Conservation (phyloP, 495 filamentous ascomycete species). For the Neurospora sp. region DNA sequence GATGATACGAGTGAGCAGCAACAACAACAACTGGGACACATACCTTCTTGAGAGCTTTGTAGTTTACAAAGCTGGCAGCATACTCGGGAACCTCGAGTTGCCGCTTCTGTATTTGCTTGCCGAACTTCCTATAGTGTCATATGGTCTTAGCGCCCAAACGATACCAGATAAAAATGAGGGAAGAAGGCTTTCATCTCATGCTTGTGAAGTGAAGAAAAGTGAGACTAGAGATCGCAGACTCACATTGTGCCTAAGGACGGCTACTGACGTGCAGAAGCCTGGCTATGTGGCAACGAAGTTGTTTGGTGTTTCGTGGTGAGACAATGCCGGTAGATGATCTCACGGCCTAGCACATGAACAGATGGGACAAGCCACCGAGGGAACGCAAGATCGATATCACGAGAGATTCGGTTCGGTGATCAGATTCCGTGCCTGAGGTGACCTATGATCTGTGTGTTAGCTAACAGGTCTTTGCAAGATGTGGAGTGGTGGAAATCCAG, state of each 20-base stretch:
- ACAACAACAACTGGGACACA: neutral
- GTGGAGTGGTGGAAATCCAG: neutral
- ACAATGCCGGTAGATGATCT: neutral
- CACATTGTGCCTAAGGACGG: neutral
- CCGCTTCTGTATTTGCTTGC: slow-evolving; percentile 96
- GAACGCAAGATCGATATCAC: neutral
- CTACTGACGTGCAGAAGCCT: neutral
- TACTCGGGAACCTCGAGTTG: slow-evolving; percentile 99
- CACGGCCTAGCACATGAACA: neutral
- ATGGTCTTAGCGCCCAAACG: neutral
- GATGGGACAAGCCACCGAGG: neutral
- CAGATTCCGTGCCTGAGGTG: neutral
- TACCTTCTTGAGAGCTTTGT: slow-evolving; percentile 98
- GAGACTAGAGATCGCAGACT: neutral
- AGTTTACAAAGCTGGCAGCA: slow-evolving; percentile 97
- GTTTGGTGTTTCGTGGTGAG: neutral
- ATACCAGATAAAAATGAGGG: neutral
- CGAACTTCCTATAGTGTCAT: slow-evolving; percentile 77
- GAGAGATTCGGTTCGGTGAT: neutral
- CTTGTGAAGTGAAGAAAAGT: neutral
- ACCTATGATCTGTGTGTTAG: neutral
- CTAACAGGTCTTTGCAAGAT: neutral
- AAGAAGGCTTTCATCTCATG: neutral
- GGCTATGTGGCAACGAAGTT: neutral
- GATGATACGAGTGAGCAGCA: neutral